Evolutionary conservation across 148 eudicot genomes (phyloP), one percentile per base, ranked within the genome.

Genomic region (Beta vulgaris): DNA sequence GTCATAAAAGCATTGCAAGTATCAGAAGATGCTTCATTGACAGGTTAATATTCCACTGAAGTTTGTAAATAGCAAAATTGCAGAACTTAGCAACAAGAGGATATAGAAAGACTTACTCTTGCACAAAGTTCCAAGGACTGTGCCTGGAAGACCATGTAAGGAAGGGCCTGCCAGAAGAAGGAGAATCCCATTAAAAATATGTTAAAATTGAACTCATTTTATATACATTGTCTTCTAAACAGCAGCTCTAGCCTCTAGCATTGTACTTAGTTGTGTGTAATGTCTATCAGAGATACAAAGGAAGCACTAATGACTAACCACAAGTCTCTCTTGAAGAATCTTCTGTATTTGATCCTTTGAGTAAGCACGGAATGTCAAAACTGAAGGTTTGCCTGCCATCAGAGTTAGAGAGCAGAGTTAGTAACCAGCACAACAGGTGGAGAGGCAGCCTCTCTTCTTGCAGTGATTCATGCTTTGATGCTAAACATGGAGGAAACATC

Each of bases 111-210:
- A 71, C 99, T 88, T 84, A 95, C 97, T 82, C 97, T 87, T 60
- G 99, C 94, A 85, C 99, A 95, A 51, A 91, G 93, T 79, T 92
- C 99, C 84, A 95, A 78, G 44, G 99, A 87, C 86, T 88, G 96
- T 35, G 90, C 87, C 86, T 95, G 97, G 78, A 95, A 95, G 70
- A 87, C 89, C 16, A 26, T 76, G 76, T 77, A 89, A 64, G 91
- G 90, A 84, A 95, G 90, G 62, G 66, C 91, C 99, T 92, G 88
- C 68, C 61, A 46, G 66, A 68, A 53, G 61, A 75, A 46, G 61
- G 67, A 70, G 39, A 42, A 64, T 46, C 69, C 19, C 37, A 68
- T 75, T 74, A 78, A 54, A 29, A 16, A 58, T 29, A 14, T 48
- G 65, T 29, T 10, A 51, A n/a, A 37, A 15, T 49, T 39, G 42